Conservation (phyloP, 2,329 filamentous ascomycete species). For the Fusarium sp. region DNA sequence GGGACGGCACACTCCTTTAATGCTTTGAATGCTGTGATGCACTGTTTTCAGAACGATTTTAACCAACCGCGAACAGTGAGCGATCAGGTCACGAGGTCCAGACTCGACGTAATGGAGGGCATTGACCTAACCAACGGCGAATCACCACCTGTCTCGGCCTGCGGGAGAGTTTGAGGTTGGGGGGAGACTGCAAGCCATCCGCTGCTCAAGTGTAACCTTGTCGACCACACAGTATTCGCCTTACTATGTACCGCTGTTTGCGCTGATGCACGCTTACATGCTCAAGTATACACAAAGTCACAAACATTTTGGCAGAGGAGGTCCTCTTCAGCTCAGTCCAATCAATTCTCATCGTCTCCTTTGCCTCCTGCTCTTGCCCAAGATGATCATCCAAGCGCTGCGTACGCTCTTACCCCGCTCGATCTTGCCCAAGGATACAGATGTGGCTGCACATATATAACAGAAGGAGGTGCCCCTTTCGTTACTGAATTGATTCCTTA, state of each 20-base stretch:
- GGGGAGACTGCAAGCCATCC: conserved; percentile 31
- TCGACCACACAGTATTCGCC: conserved; percentile 32
- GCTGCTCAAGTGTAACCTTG: conserved; percentile 33
- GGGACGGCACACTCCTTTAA: not conserved
- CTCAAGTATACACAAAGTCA: conserved; percentile 14
- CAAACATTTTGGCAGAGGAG: not conserved
- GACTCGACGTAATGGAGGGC: conserved; percentile 32
- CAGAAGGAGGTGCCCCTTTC: conserved; percentile 13
- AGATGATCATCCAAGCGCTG: conserved; percentile 34
- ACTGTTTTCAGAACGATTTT: conserved; percentile 33
- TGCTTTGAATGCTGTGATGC: not conserved
- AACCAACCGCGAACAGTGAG: conserved; percentile 18
- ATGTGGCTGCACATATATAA: conserved; percentile 33
- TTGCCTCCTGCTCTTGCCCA: conserved; percentile 6
- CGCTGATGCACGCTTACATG: not conserved
- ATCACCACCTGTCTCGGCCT: conserved; percentile 27
- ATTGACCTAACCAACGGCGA: conserved; percentile 15
- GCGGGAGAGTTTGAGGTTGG: conserved; percentile 35
- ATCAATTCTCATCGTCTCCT: conserved; percentile 10
- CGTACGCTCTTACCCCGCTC: conserved; percentile 41
- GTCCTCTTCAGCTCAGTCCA: not conserved
- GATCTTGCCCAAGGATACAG: conserved; percentile 27
- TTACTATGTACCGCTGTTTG: conserved; percentile 31
- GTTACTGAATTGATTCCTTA: not conserved
- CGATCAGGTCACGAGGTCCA: conserved; percentile 27